Evolutionary conservation across 1,284 basidiomycete genomes (phyloP).

Genomic region (Ustilago loliicola): DNA sequence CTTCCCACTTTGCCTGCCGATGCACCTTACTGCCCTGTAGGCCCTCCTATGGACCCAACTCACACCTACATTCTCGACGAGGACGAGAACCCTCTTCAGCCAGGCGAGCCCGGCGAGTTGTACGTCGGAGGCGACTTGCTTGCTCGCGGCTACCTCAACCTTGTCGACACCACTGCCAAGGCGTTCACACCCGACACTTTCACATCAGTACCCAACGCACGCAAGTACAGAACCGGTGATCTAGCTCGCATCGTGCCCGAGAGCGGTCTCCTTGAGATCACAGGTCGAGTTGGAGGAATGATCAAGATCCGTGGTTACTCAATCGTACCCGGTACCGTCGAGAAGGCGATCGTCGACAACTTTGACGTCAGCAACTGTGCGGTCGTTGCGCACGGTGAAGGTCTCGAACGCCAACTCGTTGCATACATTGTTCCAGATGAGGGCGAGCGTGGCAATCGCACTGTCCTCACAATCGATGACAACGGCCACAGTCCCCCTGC

Average conservation of each 20-base stretch:
- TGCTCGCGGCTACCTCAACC: constrained; percentile 68
- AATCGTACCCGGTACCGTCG: constrained; percentile 64
- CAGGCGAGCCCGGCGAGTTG: constrained; percentile 63
- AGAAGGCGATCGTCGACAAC: constrained; percentile 65
- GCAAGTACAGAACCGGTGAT: constrained; percentile 69
- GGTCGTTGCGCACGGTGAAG: constrained; percentile 65
- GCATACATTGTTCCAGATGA: constrained; percentile 67
- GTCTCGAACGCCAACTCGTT: constrained; percentile 66
- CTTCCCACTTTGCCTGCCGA: constrained; percentile 28
- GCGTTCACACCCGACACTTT: constrained; percentile 61
- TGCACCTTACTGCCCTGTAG: constrained; percentile 63
- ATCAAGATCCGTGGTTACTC: constrained; percentile 70
- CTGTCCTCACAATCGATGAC: constrained; percentile 54
- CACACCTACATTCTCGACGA: constrained; percentile 68
- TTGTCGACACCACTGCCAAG: constrained; percentile 64
- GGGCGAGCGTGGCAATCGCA: constrained; percentile 38
- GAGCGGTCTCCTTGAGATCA: constrained; percentile 65
- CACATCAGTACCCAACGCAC: constrained; percentile 27
- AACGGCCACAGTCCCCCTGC: constrained; percentile 65
- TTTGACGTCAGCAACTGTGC: constrained; percentile 65
- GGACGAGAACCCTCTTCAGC: constrained; percentile 50
- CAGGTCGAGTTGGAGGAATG: constrained; percentile 68
- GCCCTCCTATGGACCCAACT: constrained; percentile 59
- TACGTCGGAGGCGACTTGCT: constrained; percentile 66
- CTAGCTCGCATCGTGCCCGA: constrained; percentile 59